Conservation (phyloP, 1,284 basidiomycete species). For the Cerrena zonata region DNA sequence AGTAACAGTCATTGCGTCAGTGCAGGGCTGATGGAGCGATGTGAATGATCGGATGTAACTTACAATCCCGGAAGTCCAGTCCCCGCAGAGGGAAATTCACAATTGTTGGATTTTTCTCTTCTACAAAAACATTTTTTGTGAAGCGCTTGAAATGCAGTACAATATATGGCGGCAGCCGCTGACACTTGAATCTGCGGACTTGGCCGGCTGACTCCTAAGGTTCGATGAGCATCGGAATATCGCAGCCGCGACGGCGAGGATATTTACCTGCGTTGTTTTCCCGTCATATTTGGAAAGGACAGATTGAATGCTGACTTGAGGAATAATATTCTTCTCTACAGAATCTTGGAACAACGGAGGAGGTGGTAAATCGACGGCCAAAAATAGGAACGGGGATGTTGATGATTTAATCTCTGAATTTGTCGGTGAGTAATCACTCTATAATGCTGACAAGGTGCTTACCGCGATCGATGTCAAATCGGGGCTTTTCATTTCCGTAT, state of each 20-base stretch:
- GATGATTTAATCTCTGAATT: conserved; percentile 76
- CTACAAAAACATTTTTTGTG: conserved; percentile 96
- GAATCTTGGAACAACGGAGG: conserved; percentile 94
- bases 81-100: conserved; percentile 94
- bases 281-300: conserved; percentile 97
- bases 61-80: conserved; percentile 86
- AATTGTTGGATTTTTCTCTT: conserved; percentile 98
- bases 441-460: conserved; percentile 14
- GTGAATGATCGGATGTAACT: conserved; percentile 26
- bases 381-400: conserved; percentile 87
- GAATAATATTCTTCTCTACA: conserved; percentile 96
- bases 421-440: background rate
- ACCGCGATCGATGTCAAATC: conserved; percentile 91
- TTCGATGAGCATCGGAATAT: conserved; percentile 10
- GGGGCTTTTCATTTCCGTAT: conserved; percentile 67
- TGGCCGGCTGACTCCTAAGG: conserved; percentile 80
- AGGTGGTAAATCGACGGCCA: conserved; percentile 92
- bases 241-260: conserved; percentile 10
- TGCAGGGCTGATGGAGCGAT: conserved; percentile 6
- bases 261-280: conserved; percentile 70
- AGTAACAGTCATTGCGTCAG: conserved; percentile 4
- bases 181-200: conserved; percentile 84
- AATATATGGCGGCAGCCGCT: conserved; percentile 83
- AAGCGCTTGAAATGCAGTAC: conserved; percentile 96
- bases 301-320: conserved; percentile 88